Evolutionary conservation across 176 grass and related monocot genomes (phyloP), one percentile per base, ranked within the genome.

Genomic region (Otatea glauca): DNA sequence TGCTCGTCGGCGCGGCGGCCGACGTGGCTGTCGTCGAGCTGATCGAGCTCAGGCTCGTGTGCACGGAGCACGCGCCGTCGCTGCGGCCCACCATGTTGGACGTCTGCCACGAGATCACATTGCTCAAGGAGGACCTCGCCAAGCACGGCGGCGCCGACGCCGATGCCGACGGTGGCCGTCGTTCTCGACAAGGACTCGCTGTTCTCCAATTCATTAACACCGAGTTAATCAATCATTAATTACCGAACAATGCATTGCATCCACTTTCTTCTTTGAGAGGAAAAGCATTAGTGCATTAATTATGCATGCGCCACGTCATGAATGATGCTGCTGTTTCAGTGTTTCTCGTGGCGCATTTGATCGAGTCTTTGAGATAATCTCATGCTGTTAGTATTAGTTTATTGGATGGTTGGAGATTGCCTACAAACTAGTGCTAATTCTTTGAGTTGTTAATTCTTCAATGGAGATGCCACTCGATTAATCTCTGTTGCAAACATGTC

Each of bases 41-140:
- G 51, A 90, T 94, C 47, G 91, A 98, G 89, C 83, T 98, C n/a
- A 89, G 96, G 39, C 81, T 98, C 5, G 88, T 92, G 43, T 95
- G 96, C 91, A 94, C 96, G 25, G 91, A 94, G 70, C 29, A 94
- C 55, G 90, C 96, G 29, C 84, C 96, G 53, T 45, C 84, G 76
- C 76, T 88, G 91, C 77, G 93, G 78, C 93, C 93, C 5, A 92
- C 64, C 68, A 98, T 98, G 93, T 68, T 67, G 4, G 93, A 98
- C 53, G 86, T 83, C 3, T 94, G 89, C 65, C 77, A 94, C 38
- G 89, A 95, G 83, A 90, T 94, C 77, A 80, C 88, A 6, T 39
- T 92, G 75, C 74, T 98, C 80, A 98, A 78, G 66, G 93, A 94
- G 65, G 89, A 87, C 48, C 87, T 94, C 65, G 65, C 75, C 12